These are phyloP conservation scores for Anaeromyces robustus DNA, from an alignment of 192 early-diverging fungal genomes.

Conservation along the genomic window DNA sequence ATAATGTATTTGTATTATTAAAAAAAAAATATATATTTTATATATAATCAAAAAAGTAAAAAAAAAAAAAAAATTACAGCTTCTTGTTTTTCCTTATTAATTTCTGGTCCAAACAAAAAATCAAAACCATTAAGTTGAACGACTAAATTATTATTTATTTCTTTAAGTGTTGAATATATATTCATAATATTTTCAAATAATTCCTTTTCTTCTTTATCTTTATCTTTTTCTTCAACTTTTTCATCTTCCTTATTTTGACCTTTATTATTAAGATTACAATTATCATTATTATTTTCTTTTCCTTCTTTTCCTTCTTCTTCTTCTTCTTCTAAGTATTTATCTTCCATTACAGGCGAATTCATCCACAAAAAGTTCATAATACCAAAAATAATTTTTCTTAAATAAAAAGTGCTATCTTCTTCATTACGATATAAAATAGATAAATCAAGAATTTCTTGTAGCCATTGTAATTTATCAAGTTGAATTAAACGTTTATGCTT, in stretches of 20 bases:
- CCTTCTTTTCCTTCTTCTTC: no score
- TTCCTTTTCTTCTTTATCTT: not conserved
- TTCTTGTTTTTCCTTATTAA: not conserved
- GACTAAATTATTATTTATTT: not conserved
- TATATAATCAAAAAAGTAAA: no score
- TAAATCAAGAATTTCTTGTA: not conserved
- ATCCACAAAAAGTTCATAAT: not conserved
- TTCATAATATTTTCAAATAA: not conserved
- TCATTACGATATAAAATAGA: not conserved
- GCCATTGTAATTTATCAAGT: not conserved
- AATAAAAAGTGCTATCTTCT: not conserved
- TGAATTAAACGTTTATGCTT: not conserved
- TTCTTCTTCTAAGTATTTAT: no score
- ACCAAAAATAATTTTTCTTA: not conserved
- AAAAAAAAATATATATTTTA: no score
- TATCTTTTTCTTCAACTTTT: not conserved
- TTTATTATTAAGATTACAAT: no score
- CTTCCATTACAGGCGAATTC: not conserved
- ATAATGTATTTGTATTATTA: no score
- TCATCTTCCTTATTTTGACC: no score
- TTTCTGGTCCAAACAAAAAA: not conserved
- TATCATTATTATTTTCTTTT: no score
- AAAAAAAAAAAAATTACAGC: not conserved
- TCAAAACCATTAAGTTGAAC: not conserved
- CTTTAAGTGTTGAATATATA: not conserved